phyloP scores from a whole-genome alignment of 2,329 filamentous ascomycete species.

The Pseudocercospora pini-densiflorae region DNA sequence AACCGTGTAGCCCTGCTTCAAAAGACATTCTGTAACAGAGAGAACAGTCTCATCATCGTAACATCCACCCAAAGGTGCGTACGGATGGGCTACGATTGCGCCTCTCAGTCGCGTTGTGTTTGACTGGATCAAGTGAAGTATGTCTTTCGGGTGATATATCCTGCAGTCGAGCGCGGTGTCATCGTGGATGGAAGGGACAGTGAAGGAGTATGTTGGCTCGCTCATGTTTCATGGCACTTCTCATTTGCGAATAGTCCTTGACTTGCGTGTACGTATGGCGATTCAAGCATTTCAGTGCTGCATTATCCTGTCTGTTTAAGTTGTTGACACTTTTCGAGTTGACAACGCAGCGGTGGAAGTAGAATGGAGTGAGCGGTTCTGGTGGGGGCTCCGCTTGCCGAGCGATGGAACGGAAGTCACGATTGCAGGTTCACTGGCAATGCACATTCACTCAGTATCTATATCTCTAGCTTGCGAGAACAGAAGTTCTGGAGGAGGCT shows the following conservation, averaged over 20 bases:
- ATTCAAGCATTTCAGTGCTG: background rate
- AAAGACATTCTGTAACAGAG: constrained; percentile 64
- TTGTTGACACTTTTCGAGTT: background rate
- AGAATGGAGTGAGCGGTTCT: background rate
- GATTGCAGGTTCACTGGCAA: background rate
- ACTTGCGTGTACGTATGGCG: background rate
- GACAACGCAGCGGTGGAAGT: background rate
- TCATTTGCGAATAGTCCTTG: background rate
- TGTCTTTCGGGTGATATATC: constrained; percentile 65
- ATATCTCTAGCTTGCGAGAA: constrained; percentile 50
- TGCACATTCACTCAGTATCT: constrained; percentile 24
- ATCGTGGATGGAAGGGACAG: constrained; percentile 84
- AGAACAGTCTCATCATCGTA: constrained; percentile 82
- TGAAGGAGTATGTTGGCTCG: constrained; percentile 57
- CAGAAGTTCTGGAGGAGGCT: constrained; percentile 55
- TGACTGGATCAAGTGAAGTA: background rate
- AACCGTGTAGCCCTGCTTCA: constrained; percentile 75
- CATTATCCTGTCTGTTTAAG: background rate
- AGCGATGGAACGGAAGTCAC: background rate
- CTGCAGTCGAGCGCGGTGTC: constrained; percentile 76
- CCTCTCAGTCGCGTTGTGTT: constrained; percentile 37
- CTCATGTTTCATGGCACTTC: constrained; percentile 8
- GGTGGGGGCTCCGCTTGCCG: background rate
- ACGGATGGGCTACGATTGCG: constrained; percentile 84
- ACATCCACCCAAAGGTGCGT: constrained; percentile 82